phyloP scores from a whole-genome alignment of 2,329 filamentous ascomycete species.

The Blastomyces silverae region DNA sequence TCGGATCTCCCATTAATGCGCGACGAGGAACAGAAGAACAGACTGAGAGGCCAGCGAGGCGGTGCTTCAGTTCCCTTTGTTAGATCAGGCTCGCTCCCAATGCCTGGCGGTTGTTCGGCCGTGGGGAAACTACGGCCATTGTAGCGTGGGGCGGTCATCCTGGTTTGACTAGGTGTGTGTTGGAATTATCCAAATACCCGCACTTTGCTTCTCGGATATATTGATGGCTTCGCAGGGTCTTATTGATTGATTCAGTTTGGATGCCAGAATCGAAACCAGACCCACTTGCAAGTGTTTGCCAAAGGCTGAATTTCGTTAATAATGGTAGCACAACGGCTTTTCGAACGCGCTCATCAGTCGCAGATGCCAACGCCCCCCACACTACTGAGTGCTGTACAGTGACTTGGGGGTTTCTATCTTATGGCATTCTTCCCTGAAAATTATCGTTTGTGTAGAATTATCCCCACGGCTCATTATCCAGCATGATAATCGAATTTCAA shows the following conservation, averaged over 20 bases:
- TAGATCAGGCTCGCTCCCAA: not conserved
- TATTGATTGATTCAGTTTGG: not conserved
- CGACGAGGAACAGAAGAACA: not conserved
- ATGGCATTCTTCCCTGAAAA: not conserved
- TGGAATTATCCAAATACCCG: not conserved
- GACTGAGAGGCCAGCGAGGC: not conserved
- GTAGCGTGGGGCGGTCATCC: slow-evolving; percentile 1
- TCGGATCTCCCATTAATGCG: not conserved
- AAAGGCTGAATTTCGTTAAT: not conserved
- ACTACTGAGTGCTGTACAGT: too few relatives aligned
- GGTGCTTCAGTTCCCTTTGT: not conserved
- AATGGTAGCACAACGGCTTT: not conserved
- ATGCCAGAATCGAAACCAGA: not conserved
- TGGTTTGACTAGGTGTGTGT: not conserved
- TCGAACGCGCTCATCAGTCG: not conserved
- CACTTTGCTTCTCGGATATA: not conserved
- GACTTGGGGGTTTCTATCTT: not conserved
- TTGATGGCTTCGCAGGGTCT: not conserved
- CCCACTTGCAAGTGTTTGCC: not conserved
- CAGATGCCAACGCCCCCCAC: not conserved
- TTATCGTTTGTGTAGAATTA: not conserved
- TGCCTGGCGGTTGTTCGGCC: not conserved
- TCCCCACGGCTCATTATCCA: not conserved
- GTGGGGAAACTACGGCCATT: not conserved
- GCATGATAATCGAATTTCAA: not conserved